A percentile compares a stretch with the other conserved stretches of the same genome.
Evolutionary conservation across 805 yeast genomes (phyloP).

Genomic region (Barnettozyma siamensis): DNA sequence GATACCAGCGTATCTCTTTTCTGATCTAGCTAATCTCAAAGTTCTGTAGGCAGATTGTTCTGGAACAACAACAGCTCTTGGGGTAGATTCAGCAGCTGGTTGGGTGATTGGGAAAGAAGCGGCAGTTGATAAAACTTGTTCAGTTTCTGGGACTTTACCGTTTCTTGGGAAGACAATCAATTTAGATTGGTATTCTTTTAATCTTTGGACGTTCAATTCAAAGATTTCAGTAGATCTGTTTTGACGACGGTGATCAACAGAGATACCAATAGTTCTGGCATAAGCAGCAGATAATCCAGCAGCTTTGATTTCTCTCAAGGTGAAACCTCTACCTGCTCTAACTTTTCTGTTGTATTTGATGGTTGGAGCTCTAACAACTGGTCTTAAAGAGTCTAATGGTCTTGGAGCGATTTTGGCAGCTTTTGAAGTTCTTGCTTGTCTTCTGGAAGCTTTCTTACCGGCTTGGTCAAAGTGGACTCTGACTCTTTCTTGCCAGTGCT

Average conservation of each 20-base stretch:
- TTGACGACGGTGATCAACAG: slow-evolving; percentile 99
- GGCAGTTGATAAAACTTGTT: slow-evolving; percentile 68
- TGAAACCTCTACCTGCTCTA: slow-evolving; percentile 99
- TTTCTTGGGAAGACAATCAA: slow-evolving; percentile 94
- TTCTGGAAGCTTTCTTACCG: slow-evolving; percentile 97
- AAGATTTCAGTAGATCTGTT: slow-evolving; percentile 96
- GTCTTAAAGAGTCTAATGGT: slow-evolving; percentile 95
- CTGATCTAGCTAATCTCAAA: slow-evolving; percentile 88
- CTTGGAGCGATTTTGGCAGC: slow-evolving; percentile 96
- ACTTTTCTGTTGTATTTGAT: slow-evolving; percentile 98
- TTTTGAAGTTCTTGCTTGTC: slow-evolving; percentile 88
- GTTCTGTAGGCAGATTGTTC: slow-evolving; percentile 84
- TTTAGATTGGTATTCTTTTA: slow-evolving; percentile 93
- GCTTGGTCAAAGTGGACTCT: slow-evolving; percentile 99
- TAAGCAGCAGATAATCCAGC: slow-evolving; percentile 89
- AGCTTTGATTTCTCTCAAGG: slow-evolving; percentile 96
- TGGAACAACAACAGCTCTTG: slow-evolving; percentile 78
- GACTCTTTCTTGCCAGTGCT: slow-evolving; percentile 99
- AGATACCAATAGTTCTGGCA: slow-evolving; percentile 98
- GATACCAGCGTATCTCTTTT: slow-evolving; percentile 86
- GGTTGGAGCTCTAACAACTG: slow-evolving; percentile 98
- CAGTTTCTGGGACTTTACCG: slow-evolving; percentile 74
- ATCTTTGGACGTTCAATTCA: slow-evolving; percentile 92
- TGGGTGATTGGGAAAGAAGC: slow-evolving; percentile 90
- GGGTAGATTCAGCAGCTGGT: slow-evolving; percentile 61